A percentile compares a stretch with the other conserved stretches of the same genome.
Evolutionary conservation across 2,329 filamentous ascomycete genomes (phyloP).

Genomic region (Colletotrichum australisinense): DNA sequence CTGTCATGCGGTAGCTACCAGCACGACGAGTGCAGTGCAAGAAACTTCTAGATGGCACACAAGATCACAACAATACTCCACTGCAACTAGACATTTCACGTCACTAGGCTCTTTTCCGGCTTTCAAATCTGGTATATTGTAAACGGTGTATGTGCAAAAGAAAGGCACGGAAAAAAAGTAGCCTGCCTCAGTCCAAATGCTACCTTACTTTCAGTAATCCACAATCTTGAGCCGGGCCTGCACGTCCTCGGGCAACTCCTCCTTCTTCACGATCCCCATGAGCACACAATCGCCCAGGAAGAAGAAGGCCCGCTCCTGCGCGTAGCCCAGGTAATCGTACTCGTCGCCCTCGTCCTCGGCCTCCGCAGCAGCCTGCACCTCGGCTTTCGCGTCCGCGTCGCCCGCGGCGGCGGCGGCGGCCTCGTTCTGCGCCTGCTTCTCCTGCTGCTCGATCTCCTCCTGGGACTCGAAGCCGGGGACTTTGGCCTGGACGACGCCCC

Average conservation of each 20-base stretch:
- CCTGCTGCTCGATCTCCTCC: slow-evolving; percentile 37
- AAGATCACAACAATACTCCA: neutral
- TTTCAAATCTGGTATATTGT: neutral
- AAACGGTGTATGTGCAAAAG: neutral
- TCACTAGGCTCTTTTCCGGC: neutral
- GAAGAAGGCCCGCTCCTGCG: slow-evolving; percentile 90
- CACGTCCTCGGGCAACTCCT: slow-evolving; percentile 81
- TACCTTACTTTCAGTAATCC: slow-evolving; percentile 59
- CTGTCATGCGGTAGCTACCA: too few species aligned
- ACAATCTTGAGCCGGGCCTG: slow-evolving; percentile 75
- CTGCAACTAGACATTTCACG: neutral
- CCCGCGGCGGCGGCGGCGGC: slow-evolving; percentile 34
- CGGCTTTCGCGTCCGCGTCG: slow-evolving; percentile 42
- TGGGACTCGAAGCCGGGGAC: slow-evolving; percentile 76
- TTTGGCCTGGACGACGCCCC: slow-evolving; percentile 96
- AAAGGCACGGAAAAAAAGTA: neutral
- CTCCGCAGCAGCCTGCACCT: slow-evolving; percentile 38
- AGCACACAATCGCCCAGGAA: slow-evolving; percentile 92
- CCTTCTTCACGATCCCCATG: slow-evolving; percentile 78
- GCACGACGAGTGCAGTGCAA: too few species aligned
- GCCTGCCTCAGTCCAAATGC: neutral
- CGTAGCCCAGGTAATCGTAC: slow-evolving; percentile 94
- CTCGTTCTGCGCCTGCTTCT: slow-evolving; percentile 43
- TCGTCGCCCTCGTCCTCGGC: slow-evolving; percentile 71
- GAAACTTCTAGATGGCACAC: neutral